Conservation (phyloP, 495 filamentous ascomycete species). For the Aspergillus cristatus region DNA sequence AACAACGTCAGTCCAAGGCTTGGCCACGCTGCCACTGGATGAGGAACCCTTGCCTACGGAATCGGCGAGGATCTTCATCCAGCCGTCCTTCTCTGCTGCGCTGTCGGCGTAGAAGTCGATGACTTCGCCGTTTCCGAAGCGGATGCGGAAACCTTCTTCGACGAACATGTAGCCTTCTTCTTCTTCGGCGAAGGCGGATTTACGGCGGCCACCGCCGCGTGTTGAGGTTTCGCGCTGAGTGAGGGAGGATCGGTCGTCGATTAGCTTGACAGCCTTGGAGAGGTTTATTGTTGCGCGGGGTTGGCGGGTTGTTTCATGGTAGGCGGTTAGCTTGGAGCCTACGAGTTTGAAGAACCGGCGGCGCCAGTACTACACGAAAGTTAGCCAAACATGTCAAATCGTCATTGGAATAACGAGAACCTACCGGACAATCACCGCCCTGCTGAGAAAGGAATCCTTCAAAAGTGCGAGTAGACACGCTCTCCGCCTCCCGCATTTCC, state of each 20-base stretch:
- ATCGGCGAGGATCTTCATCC: slow-evolving; percentile 87
- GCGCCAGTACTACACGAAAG: slow-evolving; percentile 94
- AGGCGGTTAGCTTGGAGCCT: slow-evolving; percentile 85
- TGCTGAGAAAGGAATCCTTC: slow-evolving; percentile 92
- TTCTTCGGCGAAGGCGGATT: slow-evolving; percentile 93
- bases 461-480: slow-evolving; percentile 57
- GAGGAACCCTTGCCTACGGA: slow-evolving; percentile 62
- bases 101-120: slow-evolving; percentile 98
- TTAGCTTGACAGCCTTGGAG: slow-evolving; percentile 84
- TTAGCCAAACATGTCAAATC: too few species aligned
- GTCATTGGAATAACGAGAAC: slow-evolving; percentile 34
- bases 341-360: slow-evolving; percentile 94
- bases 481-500: slow-evolving; percentile 83
- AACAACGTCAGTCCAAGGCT: slow-evolving; percentile 77
- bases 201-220: slow-evolving; percentile 68
- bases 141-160: slow-evolving; percentile 96
- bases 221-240: slow-evolving; percentile 68
- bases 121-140: slow-evolving; percentile 93
- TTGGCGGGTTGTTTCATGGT: slow-evolving; percentile 90
- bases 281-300: slow-evolving; percentile 95
- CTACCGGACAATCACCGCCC: slow-evolving; percentile 93
- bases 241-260: slow-evolving; percentile 82
- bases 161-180: slow-evolving; percentile 99
- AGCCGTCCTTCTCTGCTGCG: slow-evolving; percentile 73
- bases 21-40: slow-evolving; percentile 29